Evolutionary conservation across 2,329 filamentous ascomycete species (phyloP).

Genomic region (Nigrospora osmanthi): DNA sequence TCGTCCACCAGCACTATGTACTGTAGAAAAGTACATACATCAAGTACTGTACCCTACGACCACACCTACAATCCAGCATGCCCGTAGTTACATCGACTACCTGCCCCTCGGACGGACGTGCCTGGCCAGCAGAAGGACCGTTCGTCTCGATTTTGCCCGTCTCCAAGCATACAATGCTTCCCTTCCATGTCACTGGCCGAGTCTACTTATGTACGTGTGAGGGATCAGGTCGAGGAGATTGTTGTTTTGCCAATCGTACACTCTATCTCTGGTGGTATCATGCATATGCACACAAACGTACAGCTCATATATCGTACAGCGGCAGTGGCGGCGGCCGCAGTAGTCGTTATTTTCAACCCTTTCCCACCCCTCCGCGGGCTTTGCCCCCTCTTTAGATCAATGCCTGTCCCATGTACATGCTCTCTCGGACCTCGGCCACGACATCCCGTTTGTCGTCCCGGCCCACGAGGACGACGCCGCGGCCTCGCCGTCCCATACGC

Average conservation of each 20-base stretch:
- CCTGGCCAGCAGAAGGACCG: too few relatives aligned
- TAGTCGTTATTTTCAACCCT: not conserved
- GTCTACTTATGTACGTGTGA: too few relatives aligned
- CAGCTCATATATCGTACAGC: not conserved
- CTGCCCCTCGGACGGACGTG: too few relatives aligned
- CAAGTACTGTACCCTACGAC: too few relatives aligned
- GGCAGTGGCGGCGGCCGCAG: too few relatives aligned
- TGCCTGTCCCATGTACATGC: slow-evolving; percentile 75
- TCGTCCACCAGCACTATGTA: too few relatives aligned
- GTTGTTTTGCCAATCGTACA: not conserved
- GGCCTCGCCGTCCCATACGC: slow-evolving; percentile 82
- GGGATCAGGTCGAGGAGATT: not conserved
- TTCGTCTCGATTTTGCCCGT: too few relatives aligned
- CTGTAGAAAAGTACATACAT: too few relatives aligned
- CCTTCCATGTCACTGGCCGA: too few relatives aligned
- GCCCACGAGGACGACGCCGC: slow-evolving; percentile 84
- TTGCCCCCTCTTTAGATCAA: slow-evolving; percentile 47
- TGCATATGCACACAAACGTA: not conserved
- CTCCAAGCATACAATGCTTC: too few relatives aligned
- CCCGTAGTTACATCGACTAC: too few relatives aligned
- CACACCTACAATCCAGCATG: too few relatives aligned
- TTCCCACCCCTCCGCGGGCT: not conserved
- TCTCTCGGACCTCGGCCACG: slow-evolving; percentile 84
- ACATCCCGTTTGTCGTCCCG: slow-evolving; percentile 85
- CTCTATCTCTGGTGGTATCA: not conserved